phyloP scores from a whole-genome alignment of 345 rosid species.

The Anacardium occidentale region DNA sequence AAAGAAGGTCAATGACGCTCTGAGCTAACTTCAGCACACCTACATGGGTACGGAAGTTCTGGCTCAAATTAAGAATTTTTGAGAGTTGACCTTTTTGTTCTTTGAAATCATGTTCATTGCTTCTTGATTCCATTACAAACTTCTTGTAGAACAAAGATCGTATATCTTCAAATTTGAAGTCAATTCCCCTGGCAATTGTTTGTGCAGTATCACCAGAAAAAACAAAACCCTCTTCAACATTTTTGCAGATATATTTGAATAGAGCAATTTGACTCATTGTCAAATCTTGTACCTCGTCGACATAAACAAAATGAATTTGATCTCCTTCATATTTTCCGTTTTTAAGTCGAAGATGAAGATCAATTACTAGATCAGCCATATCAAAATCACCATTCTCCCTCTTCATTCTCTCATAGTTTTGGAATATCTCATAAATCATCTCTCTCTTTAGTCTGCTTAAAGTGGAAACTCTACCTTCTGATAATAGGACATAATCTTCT shows the following conservation, averaged over 20 bases:
- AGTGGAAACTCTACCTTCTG: slow-evolving; percentile 37
- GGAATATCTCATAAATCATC: slow-evolving; percentile 38
- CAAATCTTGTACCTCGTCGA: slow-evolving; percentile 69
- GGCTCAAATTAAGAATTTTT: slow-evolving; percentile 34
- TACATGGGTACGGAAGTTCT: slow-evolving; percentile 53
- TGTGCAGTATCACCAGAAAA: slow-evolving; percentile 39
- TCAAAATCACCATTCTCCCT: slow-evolving; percentile 43
- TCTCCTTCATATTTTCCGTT: slow-evolving; percentile 30
- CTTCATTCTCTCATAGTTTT: slow-evolving; percentile 49
- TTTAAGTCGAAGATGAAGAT: slow-evolving; percentile 46
- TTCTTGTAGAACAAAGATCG: slow-evolving; percentile 43
- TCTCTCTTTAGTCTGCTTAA: slow-evolving; percentile 30
- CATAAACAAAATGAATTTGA: slow-evolving; percentile 44
- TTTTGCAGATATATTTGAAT: slow-evolving; percentile 40
- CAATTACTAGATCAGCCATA: slow-evolving; percentile 53
- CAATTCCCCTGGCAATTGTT: slow-evolving; percentile 41
- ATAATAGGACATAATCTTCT: slow-evolving; percentile 33
- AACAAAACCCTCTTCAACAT: slow-evolving; percentile 45
- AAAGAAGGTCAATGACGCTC: slow-evolving; percentile 46
- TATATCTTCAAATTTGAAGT: slow-evolving; percentile 53
- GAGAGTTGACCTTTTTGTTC: slow-evolving; percentile 42
- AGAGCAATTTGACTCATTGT: slow-evolving; percentile 54
- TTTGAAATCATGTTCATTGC: not conserved
- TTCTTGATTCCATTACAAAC: slow-evolving; percentile 28
- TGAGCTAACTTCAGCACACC: slow-evolving; percentile 53